Evolutionary conservation across 169 alveolate genomes (phyloP), one percentile per base, ranked within the genome.

Genomic region (Eimeria falciformis): DNA sequence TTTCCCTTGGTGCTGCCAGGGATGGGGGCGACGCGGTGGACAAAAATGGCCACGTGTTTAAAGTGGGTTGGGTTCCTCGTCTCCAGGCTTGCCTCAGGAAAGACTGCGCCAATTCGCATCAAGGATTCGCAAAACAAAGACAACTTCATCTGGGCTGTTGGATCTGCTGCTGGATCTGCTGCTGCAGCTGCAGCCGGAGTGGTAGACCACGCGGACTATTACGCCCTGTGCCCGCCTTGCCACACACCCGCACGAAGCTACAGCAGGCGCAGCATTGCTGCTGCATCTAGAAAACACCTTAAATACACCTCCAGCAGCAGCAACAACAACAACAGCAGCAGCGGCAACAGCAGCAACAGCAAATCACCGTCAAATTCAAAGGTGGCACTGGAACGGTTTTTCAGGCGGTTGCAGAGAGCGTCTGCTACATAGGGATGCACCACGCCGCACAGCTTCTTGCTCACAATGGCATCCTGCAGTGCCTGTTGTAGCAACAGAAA

Each of bases 1-100:
- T 66, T 78, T 21, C 94, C 94, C 47, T 91, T 91, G 85, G 53
- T 40, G 50, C 91, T 91, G 55, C 94, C 94, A 25, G 94, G 94
- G 0, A 91, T 88, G 1, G 94, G 94, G 11, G 94, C 94, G 11
- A 91, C 77, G 9, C 94, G 78, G 21, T 91, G 94, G 11, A 91
- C 91, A 40, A 91, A 91, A 23, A 91, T 25, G 18, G 94, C 94
- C 2, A 25, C 73, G 25, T 78, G 9, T n/a, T 23, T 23, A 27
- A 91, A 91, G 25, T 91, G 84, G 37, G 94, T 69, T 3, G 94
- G 92, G 33, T 91, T 91, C 5, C 65, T 43, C 1, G 85, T 66
- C 58, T 58, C 46, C 21, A 91, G 33, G 18, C 81, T 71, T 3
- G 91, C 17, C 86, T 45, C 71, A 46, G 79, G 55, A 43, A 23